phyloP scores from a whole-genome alignment of 371 early-diverging fungal genomes.

The Apophysomyces ossiformis region DNA sequence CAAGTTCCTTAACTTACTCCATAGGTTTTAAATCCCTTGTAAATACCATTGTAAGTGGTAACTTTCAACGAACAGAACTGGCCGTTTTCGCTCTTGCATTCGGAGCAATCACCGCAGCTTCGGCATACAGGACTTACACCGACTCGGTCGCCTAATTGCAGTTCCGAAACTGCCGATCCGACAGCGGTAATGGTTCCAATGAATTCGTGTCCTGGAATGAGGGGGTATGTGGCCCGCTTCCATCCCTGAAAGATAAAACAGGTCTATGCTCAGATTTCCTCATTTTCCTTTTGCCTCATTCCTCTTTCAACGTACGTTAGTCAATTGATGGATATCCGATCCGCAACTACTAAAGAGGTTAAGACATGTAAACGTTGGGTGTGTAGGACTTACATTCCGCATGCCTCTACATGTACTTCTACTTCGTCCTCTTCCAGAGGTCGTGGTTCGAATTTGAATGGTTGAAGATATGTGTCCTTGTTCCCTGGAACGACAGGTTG shows the following conservation, averaged over 20 bases:
- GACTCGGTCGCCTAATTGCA: conserved; percentile 71
- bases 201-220: conserved; percentile 81
- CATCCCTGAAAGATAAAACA: conserved; percentile 45
- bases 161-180: conserved; percentile 50
- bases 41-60: conserved; percentile 51
- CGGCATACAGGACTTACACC: conserved; percentile 70
- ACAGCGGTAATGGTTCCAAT: conserved; percentile 65
- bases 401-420: conserved; percentile 61
- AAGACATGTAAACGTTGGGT: background rate
- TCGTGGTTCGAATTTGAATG: conserved; percentile 46
- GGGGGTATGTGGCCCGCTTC: conserved; percentile 53
- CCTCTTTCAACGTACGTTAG: conserved; percentile 27
- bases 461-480: conserved; percentile 34
- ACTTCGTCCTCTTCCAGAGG: conserved; percentile 57
- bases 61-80: conserved; percentile 47
- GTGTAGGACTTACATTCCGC: conserved; percentile 51
- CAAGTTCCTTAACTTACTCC: conserved; percentile 41
- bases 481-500: conserved; percentile 30
- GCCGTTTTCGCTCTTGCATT: conserved; percentile 39
- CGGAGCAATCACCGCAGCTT: conserved; percentile 40
- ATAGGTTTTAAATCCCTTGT: conserved; percentile 41
- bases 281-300: background rate
- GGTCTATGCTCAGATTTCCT: too few species aligned
- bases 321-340: conserved; percentile 50
- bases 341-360: conserved; percentile 45